Percentiles rank a stretch among this genome's conserved stretches.
Evolutionary conservation across 306 rosid species (phyloP).

Genomic region (Cyclanthera cordifolia): DNA sequence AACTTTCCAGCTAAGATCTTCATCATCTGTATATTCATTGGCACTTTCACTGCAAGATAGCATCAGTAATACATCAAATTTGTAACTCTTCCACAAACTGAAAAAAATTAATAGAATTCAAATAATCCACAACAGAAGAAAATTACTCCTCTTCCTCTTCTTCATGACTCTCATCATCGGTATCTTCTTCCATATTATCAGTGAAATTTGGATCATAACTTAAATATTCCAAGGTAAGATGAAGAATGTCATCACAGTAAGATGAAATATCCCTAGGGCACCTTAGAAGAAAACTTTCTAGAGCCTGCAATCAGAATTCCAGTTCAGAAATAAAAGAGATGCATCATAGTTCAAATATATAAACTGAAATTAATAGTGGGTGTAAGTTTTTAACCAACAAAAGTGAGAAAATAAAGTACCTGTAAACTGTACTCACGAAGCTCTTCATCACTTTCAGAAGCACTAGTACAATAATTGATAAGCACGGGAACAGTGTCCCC

Average conservation of each 20-base stretch:
- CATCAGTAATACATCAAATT: conserved; percentile 12
- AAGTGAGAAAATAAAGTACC: conserved; percentile 35
- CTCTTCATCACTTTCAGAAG: conserved; percentile 96
- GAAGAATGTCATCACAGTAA: conserved; percentile 80
- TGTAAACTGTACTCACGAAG: conserved; percentile 96
- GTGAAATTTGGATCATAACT: conserved; percentile 98
- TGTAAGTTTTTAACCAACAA: neutral
- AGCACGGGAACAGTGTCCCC: conserved; percentile 84
- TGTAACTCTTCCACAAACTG: conserved; percentile 13
- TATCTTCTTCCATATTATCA: conserved; percentile 98
- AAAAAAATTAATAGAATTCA: neutral
- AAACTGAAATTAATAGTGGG: neutral
- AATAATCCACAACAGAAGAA: neutral
- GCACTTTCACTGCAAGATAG: conserved; percentile 80
- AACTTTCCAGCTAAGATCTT: conserved; percentile 98
- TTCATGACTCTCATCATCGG: conserved; percentile 74
- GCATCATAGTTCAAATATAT: neutral
- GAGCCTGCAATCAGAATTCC: conserved; percentile 45
- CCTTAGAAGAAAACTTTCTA: conserved; percentile 91
- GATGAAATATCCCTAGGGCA: conserved; percentile 86
- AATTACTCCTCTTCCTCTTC: conserved; percentile 92
- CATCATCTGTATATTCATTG: conserved; percentile 94
- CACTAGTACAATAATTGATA: conserved; percentile 66
- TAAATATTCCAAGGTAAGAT: conserved; percentile 71
- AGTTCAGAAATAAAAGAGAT: conserved; percentile 10